These are phyloP conservation scores for Nannizzia gypsea DNA, from an alignment of 2,329 filamentous ascomycete genomes.

Conservation along the genomic window DNA sequence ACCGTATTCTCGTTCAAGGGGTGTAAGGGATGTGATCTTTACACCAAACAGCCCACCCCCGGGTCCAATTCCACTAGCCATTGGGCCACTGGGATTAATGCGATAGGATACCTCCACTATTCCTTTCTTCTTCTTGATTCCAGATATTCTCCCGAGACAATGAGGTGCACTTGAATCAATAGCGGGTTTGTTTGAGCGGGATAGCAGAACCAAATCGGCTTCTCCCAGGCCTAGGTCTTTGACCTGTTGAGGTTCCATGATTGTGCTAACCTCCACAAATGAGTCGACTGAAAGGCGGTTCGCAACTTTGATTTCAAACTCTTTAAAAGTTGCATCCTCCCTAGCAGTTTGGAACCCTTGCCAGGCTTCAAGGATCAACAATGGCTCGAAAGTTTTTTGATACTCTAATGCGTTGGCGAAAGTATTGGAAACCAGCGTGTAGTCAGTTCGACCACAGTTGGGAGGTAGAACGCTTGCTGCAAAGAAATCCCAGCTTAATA, in stretches of 20 bases:
- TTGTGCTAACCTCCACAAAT: conserved; percentile 82
- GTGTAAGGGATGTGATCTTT: conserved; percentile 86
- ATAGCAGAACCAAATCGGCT: conserved; percentile 81
- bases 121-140: conserved; percentile 68
- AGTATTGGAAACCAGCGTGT: conserved; percentile 62
- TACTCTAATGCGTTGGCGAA: conserved; percentile 70
- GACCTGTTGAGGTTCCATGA: conserved; percentile 58
- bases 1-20: conserved; percentile 89
- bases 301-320: conserved; percentile 77
- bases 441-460: conserved; percentile 54
- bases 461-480: conserved; percentile 79
- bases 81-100: conserved; percentile 55
- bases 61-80: conserved; percentile 55
- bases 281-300: conserved; percentile 84
- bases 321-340: conserved; percentile 68
- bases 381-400: conserved; percentile 76
- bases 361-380: conserved; percentile 90
- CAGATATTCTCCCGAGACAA: conserved; percentile 74
- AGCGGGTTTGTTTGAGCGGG: conserved; percentile 60
- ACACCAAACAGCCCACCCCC: conserved; percentile 59
- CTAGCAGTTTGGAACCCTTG: conserved; percentile 81
- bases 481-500: conserved; percentile 92
- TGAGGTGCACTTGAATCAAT: conserved; percentile 55
- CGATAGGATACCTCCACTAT: conserved; percentile 77
- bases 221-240: conserved; percentile 64